Evolutionary conservation across 139 green algal species (phyloP).

Genomic region (Astrephomene gubernaculifera): DNA sequence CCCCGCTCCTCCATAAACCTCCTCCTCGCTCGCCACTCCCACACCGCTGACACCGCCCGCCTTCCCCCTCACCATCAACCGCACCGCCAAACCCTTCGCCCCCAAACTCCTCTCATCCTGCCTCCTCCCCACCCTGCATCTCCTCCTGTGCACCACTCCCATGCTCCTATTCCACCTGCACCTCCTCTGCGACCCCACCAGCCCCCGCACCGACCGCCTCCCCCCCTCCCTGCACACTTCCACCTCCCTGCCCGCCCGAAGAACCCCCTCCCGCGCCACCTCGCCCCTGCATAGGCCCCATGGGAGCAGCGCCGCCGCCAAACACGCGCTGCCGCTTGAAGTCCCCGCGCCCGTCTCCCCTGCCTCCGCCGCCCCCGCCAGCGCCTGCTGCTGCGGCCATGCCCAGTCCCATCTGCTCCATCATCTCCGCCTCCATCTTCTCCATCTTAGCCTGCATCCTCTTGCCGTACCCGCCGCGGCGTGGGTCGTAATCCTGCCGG

Average conservation of each 20-base stretch:
- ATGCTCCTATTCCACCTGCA: background rate
- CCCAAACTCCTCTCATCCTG: no score
- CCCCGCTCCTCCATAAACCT: no score
- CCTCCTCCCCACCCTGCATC: no score
- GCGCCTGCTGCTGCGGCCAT: no score
- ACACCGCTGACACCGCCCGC: no score
- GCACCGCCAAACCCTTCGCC: no score
- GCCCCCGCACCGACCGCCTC: background rate
- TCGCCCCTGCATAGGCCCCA: background rate
- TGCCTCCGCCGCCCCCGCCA: background rate
- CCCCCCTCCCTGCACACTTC: background rate
- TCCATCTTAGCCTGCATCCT: slow-evolving; percentile 51
- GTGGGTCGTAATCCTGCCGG: slow-evolving; percentile 92
- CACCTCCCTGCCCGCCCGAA: no score
- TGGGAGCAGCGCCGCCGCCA: background rate
- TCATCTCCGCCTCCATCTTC: no score
- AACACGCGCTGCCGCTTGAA: slow-evolving; percentile 29
- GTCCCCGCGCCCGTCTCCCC: background rate
- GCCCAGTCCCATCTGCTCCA: slow-evolving; percentile 46
- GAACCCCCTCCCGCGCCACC: no score
- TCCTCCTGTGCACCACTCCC: background rate
- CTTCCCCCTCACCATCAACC: no score
- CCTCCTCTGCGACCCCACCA: background rate
- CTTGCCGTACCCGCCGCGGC: slow-evolving; percentile 80
- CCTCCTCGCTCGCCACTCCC: no score